Evolutionary conservation across 257 asterid species (phyloP), one percentile per base, ranked within the genome.

Genomic region (Jasminum sambac): DNA sequence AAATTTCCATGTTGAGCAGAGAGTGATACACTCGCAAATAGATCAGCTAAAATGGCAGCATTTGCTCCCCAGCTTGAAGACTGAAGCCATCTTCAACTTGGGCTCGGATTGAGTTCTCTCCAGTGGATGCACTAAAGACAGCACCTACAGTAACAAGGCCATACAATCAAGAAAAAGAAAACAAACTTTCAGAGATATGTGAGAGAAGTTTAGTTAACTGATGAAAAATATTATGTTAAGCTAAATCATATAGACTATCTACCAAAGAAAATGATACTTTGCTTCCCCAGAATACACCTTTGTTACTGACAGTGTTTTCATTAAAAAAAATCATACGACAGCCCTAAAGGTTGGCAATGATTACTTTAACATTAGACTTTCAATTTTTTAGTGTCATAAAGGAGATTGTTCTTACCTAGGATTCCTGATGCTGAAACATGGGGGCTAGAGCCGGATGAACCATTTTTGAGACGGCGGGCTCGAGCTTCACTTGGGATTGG

Each of bases 401-500:
- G 38, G 57, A 46, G 66, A 21, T 48, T 38, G 66, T 55, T 61
- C 73, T 84, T 81, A 90, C 97, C 96, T 80, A 91, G 74, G 55
- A 78, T 72, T 38, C 84, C 79, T 2, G 96, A 82, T 41, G 91
- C 90, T 30, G 97, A 89, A 70, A 91, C 69, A 76, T 87, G 96
- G 66, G 97, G 97, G 72, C 76, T 84, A 25, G 96, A 89, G 74
- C 89, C 6, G 97, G 96, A 71, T 80, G 96, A 79, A 86, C 93
- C 95, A 82, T 79, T 77, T 74, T 87, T n/a, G n/a, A n/a, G n/a
- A n/a, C n/a, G n/a, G n/a, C n/a, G n/a, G n/a, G n/a, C n/a, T n/a
- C n/a, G n/a, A n/a, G n/a, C n/a, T n/a, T n/a, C n/a, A n/a, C n/a
- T n/a, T n/a, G n/a, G n/a, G n/a, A n/a, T n/a, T n/a, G n/a, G n/a